These are phyloP conservation scores for Arthroderma sp. DNA, from an alignment of 2,329 filamentous ascomycete species.

Conservation along the genomic window DNA sequence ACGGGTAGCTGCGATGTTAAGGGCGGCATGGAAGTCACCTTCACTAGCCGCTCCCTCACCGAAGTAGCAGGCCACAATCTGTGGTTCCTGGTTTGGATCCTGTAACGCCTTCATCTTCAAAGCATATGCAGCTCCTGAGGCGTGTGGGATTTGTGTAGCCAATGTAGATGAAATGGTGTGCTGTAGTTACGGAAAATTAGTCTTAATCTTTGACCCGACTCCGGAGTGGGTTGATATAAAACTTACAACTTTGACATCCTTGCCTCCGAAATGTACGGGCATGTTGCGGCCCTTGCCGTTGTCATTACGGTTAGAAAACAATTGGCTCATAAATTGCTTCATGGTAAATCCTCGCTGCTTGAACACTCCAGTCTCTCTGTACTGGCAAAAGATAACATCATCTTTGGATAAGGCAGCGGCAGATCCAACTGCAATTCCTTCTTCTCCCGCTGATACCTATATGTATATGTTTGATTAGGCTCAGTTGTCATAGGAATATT, in stretches of 20 bases:
- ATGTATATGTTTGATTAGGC: neutral
- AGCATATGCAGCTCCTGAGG: constrained; percentile 74
- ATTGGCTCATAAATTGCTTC: constrained; percentile 84
- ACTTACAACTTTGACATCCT: constrained; percentile 66
- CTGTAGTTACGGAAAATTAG: constrained; percentile 24
- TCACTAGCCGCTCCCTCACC: constrained; percentile 83
- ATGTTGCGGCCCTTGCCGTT: constrained; percentile 76
- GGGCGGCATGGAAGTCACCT: constrained; percentile 79
- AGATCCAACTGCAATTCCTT: constrained; percentile 83
- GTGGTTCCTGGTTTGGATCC: constrained; percentile 52
- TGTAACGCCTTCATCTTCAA: constrained; percentile 67
- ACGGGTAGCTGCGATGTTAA: constrained; percentile 81
- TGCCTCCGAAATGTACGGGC: constrained; percentile 91
- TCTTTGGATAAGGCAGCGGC: constrained; percentile 69
- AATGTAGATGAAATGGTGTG: constrained; percentile 78
- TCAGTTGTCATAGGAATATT: neutral
- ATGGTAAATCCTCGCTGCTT: constrained; percentile 76
- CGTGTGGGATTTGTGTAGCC: constrained; percentile 81
- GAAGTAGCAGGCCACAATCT: constrained; percentile 73
- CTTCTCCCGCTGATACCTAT: constrained; percentile 69
- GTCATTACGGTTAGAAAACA: constrained; percentile 80
- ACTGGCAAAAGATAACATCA: constrained; percentile 89
- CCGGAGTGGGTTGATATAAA: constrained; percentile 5
- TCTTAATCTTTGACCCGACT: constrained; percentile 5
- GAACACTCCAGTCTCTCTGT: constrained; percentile 85